A percentile compares a stretch with the other conserved stretches of the same genome.
Evolutionary conservation across 2,329 filamentous ascomycete genomes (phyloP).

Genomic region (Fusarium sp.): DNA sequence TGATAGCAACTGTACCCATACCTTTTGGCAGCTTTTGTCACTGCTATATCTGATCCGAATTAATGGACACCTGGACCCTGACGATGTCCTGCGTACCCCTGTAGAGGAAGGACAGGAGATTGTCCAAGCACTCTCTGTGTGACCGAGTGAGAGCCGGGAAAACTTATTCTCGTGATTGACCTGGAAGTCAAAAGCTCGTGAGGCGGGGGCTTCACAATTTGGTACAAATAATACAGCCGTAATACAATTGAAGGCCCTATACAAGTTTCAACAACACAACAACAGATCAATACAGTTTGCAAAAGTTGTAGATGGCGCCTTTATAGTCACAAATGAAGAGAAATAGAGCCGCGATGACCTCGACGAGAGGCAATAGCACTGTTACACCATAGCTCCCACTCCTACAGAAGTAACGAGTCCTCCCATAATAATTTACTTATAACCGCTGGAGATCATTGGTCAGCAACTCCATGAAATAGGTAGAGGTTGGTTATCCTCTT

Average conservation of each 20-base stretch:
- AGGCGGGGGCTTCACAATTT: background rate
- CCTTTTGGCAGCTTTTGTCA: background rate
- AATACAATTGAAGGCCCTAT: background rate
- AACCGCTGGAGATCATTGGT: too few relatives aligned
- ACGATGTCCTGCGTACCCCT: conserved; percentile 5
- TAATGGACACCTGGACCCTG: background rate
- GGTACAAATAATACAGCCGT: background rate
- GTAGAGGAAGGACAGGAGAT: background rate
- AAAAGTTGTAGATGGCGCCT: background rate
- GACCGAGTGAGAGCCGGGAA: conserved; percentile 3
- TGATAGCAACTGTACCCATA: background rate
- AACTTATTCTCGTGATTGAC: conserved; percentile 10
- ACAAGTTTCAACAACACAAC: background rate
- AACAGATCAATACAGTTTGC: background rate
- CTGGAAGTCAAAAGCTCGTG: background rate
- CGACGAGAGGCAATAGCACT: background rate
- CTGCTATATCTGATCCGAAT: background rate
- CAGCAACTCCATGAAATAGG: background rate
- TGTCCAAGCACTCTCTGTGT: background rate
- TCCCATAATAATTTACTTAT: background rate
- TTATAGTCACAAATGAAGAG: background rate
- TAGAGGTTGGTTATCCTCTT: too few relatives aligned
- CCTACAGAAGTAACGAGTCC: background rate
- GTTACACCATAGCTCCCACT: background rate
- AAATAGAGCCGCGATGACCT: background rate